Base-by-base conservation (phyloP, 805 yeast genomes). In the Metschnikowia drakensbergensis region DNA sequence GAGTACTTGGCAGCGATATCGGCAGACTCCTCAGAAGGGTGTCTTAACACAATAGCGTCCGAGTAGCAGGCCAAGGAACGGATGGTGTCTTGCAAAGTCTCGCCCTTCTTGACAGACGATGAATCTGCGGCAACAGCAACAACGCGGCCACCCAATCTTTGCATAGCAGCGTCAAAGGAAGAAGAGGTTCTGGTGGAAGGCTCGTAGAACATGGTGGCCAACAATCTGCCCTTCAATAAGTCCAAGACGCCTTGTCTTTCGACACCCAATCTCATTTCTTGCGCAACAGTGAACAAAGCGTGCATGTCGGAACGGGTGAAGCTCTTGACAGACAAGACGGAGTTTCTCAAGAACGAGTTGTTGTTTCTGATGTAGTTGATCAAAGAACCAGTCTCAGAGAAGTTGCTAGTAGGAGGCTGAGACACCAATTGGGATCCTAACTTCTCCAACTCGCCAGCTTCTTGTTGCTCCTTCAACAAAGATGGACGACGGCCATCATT, bases 91-190 rank as follows among this genome's bases (percentile, higher is more conserved):
- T 92, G 97, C 64, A 94, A 77, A 39, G 97, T 87, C 77, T 94
- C 99, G 58, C 99, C 99, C 79, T 94, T 94, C 76, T 89, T 88
- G 43, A 91, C 97, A 25, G 97, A 88, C n/a, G 98, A 91, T 31
- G 90, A 79, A 55, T 80, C 82, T 52, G 94, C 86, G 54, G 87
- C 79, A 55, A 94, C 86, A 47, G 95, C 80, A 58, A 95, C 87
- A 58, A 90, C 96, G 71, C 96, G 83, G 65, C 99, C 99, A 68
- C 99, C 99, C 61, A 94, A 79, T 75, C 99, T 87, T 77, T 94
- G 98, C 99, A 94, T 94, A 52, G 99, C 99, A 60, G 97, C 97
- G 68, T 94, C 96, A 67, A 95, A 95, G 1, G 98, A 94, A 23
- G 97, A 83, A 17, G 95, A 82, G 31, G 99, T 94, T 73, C 99